These are phyloP conservation scores for Cucumis cinereus DNA, from an alignment of 306 rosid genomes.

Conservation along the genomic window DNA sequence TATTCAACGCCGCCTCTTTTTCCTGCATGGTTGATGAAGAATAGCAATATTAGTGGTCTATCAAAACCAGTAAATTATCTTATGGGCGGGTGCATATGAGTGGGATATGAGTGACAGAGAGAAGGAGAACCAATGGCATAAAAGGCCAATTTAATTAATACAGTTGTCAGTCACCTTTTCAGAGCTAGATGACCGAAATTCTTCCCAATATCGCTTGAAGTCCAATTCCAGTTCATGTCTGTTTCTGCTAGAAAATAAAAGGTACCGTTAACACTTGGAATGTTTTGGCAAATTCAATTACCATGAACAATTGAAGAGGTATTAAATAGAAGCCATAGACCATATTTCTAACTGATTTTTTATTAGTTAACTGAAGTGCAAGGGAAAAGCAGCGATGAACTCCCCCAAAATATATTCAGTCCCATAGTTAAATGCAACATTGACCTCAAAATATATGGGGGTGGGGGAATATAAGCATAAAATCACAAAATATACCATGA, in stretches of 20 bases:
- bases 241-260: conserved; percentile 51
- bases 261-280: neutral
- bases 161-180: conserved; percentile 69
- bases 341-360: neutral
- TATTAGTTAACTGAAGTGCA: neutral
- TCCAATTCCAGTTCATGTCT: conserved; percentile 98
- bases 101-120: neutral
- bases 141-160: conserved; percentile 6
- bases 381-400: neutral
- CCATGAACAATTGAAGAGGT: neutral
- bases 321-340: neutral
- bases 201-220: conserved; percentile 99
- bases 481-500: neutral
- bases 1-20: conserved; percentile 93
- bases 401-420: neutral
- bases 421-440: neutral
- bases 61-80: neutral
- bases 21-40: conserved; percentile 53
- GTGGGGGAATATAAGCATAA: neutral
- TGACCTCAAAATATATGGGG: neutral
- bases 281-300: neutral
- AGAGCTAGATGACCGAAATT: conserved; percentile 93
- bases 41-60: conserved; percentile 1
- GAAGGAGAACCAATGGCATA: neutral
- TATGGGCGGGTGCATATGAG: neutral